A percentile compares a stretch with the other conserved stretches of the same genome.
Conservation (phyloP, 495 filamentous ascomycete genomes). For the Talaromyces nanjingensis region DNA sequence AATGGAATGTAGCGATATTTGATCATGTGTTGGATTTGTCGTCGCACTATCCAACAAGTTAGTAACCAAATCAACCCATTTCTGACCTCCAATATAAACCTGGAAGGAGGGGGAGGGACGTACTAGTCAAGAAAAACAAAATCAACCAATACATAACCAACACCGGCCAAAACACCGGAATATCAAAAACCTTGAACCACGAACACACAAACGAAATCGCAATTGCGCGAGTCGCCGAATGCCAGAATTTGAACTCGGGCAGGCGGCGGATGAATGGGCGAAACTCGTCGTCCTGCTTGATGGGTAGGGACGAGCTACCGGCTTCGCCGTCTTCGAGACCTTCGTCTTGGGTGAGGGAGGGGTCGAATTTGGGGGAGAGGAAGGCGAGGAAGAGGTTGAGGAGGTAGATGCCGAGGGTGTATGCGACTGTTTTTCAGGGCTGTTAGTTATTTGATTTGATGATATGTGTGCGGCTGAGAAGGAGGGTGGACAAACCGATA, state of each 20-base stretch:
- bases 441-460: neutral
- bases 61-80: neutral
- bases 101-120: slow-evolving; percentile 20
- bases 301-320: slow-evolving; percentile 61
- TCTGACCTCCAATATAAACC: no score
- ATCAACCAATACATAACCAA: slow-evolving; percentile 98
- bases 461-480: neutral
- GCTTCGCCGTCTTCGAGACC: slow-evolving; percentile 89
- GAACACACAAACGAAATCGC: slow-evolving; percentile 77
- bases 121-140: slow-evolving; percentile 89
- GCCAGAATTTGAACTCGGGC: slow-evolving; percentile 99
- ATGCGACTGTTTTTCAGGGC: slow-evolving; percentile 60
- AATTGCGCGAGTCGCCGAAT: slow-evolving; percentile 84
- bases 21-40: slow-evolving; percentile 99
- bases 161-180: slow-evolving; percentile 98
- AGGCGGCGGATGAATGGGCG: slow-evolving; percentile 91
- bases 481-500: slow-evolving; percentile 70
- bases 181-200: slow-evolving; percentile 90
- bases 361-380: slow-evolving; percentile 97
- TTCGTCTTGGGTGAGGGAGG: slow-evolving; percentile 89
- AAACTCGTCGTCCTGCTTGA: slow-evolving; percentile 95
- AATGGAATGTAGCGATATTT: slow-evolving; percentile 99
- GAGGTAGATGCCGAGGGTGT: slow-evolving; percentile 97
- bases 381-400: slow-evolving; percentile 99
- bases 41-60: slow-evolving; percentile 60